phyloP scores from a whole-genome alignment of 1,139 yeast species.

The Ashbya aceris region DNA sequence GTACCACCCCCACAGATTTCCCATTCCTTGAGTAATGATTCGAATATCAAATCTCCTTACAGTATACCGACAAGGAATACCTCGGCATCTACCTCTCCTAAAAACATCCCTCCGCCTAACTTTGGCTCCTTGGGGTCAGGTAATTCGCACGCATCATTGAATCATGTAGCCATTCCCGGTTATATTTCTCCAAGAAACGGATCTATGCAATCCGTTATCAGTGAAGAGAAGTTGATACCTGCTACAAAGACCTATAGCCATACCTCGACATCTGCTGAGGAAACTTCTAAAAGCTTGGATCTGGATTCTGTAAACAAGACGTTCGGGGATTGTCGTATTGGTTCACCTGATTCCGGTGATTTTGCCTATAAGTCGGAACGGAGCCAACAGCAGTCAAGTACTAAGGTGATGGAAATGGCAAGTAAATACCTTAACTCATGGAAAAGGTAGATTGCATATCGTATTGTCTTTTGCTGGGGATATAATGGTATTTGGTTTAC shows the following conservation, averaged over 20 bases:
- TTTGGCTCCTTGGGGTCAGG: constrained; percentile 18
- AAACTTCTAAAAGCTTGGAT: constrained; percentile 1
- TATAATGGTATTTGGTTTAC: too few species aligned
- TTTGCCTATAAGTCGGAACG: constrained; percentile 10
- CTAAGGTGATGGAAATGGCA: constrained; percentile 19
- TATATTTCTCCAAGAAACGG: constrained; percentile 28
- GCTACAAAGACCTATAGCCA: not conserved
- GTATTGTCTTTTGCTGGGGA: not conserved
- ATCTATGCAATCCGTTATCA: constrained; percentile 21
- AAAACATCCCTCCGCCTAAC: constrained; percentile 2
- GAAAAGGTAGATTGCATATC: constrained; percentile 10
- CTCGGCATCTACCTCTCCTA: constrained; percentile 5
- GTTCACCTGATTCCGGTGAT: constrained; percentile 8
- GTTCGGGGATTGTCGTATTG: constrained; percentile 13
- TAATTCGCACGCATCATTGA: constrained; percentile 32
- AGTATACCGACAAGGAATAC: constrained; percentile 7
- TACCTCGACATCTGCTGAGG: not conserved
- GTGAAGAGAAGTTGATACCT: constrained; percentile 12
- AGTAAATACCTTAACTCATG: constrained; percentile 20
- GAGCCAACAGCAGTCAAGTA: constrained; percentile 16
- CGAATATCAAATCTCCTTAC: constrained; percentile 9
- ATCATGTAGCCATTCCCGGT: constrained; percentile 44
- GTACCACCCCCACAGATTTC: not conserved
- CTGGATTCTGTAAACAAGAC: constrained; percentile 13
- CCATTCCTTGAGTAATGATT: constrained; percentile 7